Conservation (phyloP, 257 asterid species). For the Petrea volubilis region DNA sequence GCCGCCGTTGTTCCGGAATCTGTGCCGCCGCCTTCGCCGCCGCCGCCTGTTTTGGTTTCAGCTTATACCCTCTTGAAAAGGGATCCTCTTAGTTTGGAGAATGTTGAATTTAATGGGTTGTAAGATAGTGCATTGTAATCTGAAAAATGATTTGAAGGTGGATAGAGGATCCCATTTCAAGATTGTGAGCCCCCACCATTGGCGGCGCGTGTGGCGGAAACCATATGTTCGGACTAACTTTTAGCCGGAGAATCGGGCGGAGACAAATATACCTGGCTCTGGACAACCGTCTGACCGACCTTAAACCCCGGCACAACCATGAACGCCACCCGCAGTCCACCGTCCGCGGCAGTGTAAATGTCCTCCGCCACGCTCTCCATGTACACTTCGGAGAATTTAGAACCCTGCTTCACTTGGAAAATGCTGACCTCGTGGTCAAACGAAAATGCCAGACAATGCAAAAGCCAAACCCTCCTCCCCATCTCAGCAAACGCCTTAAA, state of each 20-base stretch:
- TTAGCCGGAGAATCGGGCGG: conserved; percentile 37
- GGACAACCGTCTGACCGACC: conserved; percentile 77
- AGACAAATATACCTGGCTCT: conserved; percentile 81
- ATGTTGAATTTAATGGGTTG: no score
- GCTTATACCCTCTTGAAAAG: not conserved
- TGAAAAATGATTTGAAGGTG: not conserved
- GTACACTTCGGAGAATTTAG: conserved; percentile 73
- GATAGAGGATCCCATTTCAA: conserved; percentile 26
- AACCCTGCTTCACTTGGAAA: conserved; percentile 53
- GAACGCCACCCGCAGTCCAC: conserved; percentile 67
- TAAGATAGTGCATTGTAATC: conserved; percentile 3
- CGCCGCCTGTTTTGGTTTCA: no score
- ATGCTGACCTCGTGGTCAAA: conserved; percentile 54
- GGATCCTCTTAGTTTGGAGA: not conserved
- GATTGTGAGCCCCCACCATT: conserved; percentile 17
- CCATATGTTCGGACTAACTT: conserved; percentile 7
- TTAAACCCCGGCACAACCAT: conserved; percentile 94
- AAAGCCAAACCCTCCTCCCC: conserved; percentile 89
- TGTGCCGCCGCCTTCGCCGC: not conserved
- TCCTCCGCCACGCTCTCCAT: conserved; percentile 87
- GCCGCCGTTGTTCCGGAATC: conserved; percentile 2
- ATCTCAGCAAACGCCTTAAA: conserved; percentile 82
- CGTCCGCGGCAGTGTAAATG: conserved; percentile 44
- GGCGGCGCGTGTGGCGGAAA: conserved; percentile 29
- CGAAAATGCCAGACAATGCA: conserved; percentile 70